These are phyloP conservation scores for Cytospora piceae DNA, from an alignment of 2,329 filamentous ascomycete genomes.

Conservation along the genomic window DNA sequence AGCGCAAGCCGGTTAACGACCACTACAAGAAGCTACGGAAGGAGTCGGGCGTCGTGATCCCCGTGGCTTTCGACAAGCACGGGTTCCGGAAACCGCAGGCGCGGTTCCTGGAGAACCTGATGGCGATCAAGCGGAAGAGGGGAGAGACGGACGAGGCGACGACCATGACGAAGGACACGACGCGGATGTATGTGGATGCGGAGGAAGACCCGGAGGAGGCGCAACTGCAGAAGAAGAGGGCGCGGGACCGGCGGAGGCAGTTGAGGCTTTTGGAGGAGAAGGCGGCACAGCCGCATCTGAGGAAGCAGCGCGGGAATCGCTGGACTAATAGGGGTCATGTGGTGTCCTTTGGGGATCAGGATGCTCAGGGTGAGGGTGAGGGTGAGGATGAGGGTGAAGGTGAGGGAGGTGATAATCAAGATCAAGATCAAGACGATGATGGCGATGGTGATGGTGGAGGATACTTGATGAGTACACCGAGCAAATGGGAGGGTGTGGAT, in stretches of 20 bases:
- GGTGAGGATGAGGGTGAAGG: conserved; percentile 15
- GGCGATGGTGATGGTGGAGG: conserved; percentile 15
- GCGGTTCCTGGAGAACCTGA: conserved; percentile 68
- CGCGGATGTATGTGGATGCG: conserved; percentile 41
- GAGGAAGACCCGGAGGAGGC: conserved; percentile 49
- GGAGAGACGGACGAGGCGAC: conserved; percentile 70
- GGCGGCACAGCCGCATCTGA: conserved; percentile 21
- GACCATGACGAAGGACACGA: conserved; percentile 52
- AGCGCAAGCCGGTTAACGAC: conserved; percentile 38
- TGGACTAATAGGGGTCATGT: conserved; percentile 20
- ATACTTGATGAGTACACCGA: conserved; percentile 43
- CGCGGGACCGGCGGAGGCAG: conserved; percentile 35
- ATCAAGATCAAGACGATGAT: conserved; percentile 15
- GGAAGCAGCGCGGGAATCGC: conserved; percentile 19
- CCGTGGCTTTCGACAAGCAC: conserved; percentile 49
- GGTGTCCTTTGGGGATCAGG: conserved; percentile 24
- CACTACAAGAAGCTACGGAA: conserved; percentile 40
- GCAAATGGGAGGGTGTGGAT: conserved; percentile 41
- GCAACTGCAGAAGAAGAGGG: conserved; percentile 38
- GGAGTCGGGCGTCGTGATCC: conserved; percentile 49
- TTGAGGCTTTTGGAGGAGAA: conserved; percentile 30
- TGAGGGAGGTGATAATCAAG: not conserved
- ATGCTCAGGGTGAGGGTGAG: conserved; percentile 3
- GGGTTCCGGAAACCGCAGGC: conserved; percentile 54
- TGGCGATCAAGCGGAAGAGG: conserved; percentile 64